phyloP scores from a whole-genome alignment of 1,284 basidiomycete species.

The Malassezia slooffiae region DNA sequence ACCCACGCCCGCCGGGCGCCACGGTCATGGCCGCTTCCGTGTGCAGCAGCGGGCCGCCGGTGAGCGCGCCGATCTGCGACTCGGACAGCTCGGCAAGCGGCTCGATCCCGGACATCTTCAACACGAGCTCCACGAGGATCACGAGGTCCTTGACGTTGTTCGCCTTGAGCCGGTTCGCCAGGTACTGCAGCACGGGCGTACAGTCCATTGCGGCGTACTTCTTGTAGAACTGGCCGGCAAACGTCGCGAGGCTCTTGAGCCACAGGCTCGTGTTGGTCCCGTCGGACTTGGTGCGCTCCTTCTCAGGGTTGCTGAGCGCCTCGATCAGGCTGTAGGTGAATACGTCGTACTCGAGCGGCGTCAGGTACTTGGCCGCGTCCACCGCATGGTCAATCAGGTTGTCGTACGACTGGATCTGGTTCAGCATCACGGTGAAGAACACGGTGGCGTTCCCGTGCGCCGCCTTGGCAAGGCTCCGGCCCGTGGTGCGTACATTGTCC shows the following conservation, averaged over 20 bases:
- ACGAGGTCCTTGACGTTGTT: slow-evolving; percentile 73
- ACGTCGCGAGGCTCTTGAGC: slow-evolving; percentile 76
- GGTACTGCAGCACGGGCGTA: slow-evolving; percentile 72
- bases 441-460: slow-evolving; percentile 87
- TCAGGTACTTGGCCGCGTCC: slow-evolving; percentile 77
- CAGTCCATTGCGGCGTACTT: slow-evolving; percentile 66
- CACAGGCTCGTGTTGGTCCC: slow-evolving; percentile 83
- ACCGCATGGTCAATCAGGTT: slow-evolving; percentile 85
- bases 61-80: slow-evolving; percentile 74
- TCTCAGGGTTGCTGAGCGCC: slow-evolving; percentile 66
- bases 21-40: slow-evolving; percentile 61
- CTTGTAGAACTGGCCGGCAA: slow-evolving; percentile 81
- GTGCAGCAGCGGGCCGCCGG: slow-evolving; percentile 73
- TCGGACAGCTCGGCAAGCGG: slow-evolving; percentile 58
- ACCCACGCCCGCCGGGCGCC: neutral
- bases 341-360: slow-evolving; percentile 84
- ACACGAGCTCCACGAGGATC: slow-evolving; percentile 80
- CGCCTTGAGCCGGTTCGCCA: slow-evolving; percentile 67
- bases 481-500: slow-evolving; percentile 67
- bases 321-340: slow-evolving; percentile 80
- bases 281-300: slow-evolving; percentile 76
- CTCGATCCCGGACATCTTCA: slow-evolving; percentile 89
- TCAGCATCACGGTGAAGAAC: slow-evolving; percentile 77
- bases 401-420: slow-evolving; percentile 92
- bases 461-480: slow-evolving; percentile 82